Evolutionary conservation across 441 rosid species (phyloP).

Genomic region (Gossypium schwendimanii): DNA sequence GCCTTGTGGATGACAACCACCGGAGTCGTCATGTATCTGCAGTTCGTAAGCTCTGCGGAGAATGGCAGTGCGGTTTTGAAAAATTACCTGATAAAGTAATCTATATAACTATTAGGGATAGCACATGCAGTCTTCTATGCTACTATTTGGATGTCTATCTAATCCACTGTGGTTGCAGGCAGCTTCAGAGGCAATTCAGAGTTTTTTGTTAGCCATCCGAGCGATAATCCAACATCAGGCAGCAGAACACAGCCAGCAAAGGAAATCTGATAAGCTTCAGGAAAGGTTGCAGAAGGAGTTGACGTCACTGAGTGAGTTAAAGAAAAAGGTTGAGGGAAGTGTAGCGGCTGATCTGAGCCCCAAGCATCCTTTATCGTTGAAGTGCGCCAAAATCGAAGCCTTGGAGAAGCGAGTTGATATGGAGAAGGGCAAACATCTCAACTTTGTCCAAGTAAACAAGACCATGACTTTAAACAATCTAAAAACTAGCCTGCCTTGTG

Average conservation of each 20-base stretch:
- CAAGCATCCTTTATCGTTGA: constrained; percentile 64
- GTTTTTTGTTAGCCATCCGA: constrained; percentile 58
- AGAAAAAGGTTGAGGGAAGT: constrained; percentile 31
- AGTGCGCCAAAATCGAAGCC: constrained; percentile 56
- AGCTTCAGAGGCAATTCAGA: constrained; percentile 66
- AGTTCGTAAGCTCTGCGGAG: constrained; percentile 56
- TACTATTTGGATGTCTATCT: background rate
- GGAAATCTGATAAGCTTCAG: constrained; percentile 62
- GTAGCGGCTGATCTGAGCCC: constrained; percentile 37
- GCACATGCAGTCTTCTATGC: background rate
- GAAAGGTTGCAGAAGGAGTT: constrained; percentile 71
- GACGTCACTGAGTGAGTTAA: constrained; percentile 49
- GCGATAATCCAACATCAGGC: constrained; percentile 53
- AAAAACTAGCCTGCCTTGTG: constrained; percentile 67
- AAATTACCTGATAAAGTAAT: constrained; percentile 74
- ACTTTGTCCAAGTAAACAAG: constrained; percentile 46
- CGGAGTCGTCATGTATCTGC: constrained; percentile 39
- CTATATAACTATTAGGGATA: background rate
- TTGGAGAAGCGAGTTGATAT: constrained; percentile 44
- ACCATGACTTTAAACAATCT: constrained; percentile 64
- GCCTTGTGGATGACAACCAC: constrained; percentile 47
- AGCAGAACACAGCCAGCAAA: constrained; percentile 48
- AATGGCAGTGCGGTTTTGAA: constrained; percentile 64
- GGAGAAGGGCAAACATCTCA: constrained; percentile 51
- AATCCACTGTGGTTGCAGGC: constrained; percentile 31